Conservation (phyloP, 2,329 filamentous ascomycete genomes). For the Cladophialophora psammophila region DNA sequence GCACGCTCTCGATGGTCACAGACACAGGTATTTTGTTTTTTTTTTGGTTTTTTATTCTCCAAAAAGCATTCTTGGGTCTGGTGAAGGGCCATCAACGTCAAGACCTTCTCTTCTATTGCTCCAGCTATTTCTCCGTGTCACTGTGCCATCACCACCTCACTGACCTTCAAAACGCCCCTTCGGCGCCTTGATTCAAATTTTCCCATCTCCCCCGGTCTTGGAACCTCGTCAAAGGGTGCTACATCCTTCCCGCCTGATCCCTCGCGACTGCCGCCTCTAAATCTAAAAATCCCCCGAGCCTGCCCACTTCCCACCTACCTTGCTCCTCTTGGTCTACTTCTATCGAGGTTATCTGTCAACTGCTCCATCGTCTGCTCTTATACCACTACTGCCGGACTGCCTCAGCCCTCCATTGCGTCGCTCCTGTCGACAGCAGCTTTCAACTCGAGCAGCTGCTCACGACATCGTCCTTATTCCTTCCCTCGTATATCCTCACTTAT, state of each 20-base stretch:
- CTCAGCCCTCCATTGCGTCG: background rate
- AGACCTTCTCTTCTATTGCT: conserved; percentile 31
- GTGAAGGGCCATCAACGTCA: background rate
- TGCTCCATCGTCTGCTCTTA: conserved; percentile 6
- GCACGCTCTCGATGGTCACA: conserved; percentile 14
- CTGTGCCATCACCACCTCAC: conserved; percentile 24
- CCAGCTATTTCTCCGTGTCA: conserved; percentile 34
- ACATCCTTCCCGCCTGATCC: conserved; percentile 31
- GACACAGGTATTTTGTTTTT: conserved; percentile 7
- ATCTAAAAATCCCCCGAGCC: conserved; percentile 35
- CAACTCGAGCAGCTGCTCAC: background rate
- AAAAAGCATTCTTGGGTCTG: conserved; percentile 1
- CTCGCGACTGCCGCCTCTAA: conserved; percentile 32
- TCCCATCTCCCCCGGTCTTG: conserved; percentile 24
- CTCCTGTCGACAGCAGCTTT: background rate
- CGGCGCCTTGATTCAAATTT: conserved; percentile 18
- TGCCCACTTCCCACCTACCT: conserved; percentile 22
- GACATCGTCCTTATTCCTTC: background rate
- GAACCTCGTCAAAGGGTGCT: conserved; percentile 16
- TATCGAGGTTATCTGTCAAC: conserved; percentile 20
- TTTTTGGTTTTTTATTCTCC: conserved; percentile 8
- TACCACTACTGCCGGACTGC: conserved; percentile 1
- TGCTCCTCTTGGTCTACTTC: conserved; percentile 22
- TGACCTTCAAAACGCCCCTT: conserved; percentile 16
- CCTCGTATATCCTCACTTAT: background rate